Conservation (phyloP, 1,284 basidiomycete genomes). For the Ustilago cynodontis region DNA sequence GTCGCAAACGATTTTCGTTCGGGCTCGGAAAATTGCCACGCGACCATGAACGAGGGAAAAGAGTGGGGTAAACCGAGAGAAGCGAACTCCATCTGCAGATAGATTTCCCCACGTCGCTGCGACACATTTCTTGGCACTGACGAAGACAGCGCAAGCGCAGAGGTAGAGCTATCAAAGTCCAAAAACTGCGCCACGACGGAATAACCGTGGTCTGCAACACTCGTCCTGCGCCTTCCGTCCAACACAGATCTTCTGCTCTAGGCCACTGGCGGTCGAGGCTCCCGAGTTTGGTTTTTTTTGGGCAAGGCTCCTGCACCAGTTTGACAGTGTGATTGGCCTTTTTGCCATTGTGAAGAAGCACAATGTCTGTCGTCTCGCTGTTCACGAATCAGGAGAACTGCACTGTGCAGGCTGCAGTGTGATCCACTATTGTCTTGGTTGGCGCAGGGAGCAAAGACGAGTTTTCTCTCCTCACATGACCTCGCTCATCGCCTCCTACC, state of each 20-base stretch:
- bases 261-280: not conserved
- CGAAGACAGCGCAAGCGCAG: not conserved
- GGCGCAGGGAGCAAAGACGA: not conserved
- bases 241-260: too few relatives aligned
- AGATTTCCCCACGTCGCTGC: slow-evolving; percentile 7
- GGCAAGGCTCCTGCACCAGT: not conserved
- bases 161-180: slow-evolving; percentile 8
- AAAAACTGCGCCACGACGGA: not conserved
- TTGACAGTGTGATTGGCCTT: not conserved
- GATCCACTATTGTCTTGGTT: slow-evolving; percentile 9
- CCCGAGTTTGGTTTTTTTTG: not conserved
- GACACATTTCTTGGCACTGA: slow-evolving; percentile 7
- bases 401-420: not conserved
- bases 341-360: not conserved
- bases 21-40: slow-evolving; percentile 24
- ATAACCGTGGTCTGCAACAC: not conserved
- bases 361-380: not conserved
- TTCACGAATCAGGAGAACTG: not conserved
- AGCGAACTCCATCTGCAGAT: not conserved
- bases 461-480: slow-evolving; percentile 6
- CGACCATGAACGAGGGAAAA: not conserved
- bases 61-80: slow-evolving; percentile 10
- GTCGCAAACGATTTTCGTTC: slow-evolving; percentile 12
- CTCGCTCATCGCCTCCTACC: slow-evolving; percentile 4
- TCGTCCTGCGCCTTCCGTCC: not conserved